Evolutionary conservation across 129 eudicot genomes (phyloP), one percentile per base, ranked within the genome.

Genomic region (Pseudognaphalium luteoalbum): DNA sequence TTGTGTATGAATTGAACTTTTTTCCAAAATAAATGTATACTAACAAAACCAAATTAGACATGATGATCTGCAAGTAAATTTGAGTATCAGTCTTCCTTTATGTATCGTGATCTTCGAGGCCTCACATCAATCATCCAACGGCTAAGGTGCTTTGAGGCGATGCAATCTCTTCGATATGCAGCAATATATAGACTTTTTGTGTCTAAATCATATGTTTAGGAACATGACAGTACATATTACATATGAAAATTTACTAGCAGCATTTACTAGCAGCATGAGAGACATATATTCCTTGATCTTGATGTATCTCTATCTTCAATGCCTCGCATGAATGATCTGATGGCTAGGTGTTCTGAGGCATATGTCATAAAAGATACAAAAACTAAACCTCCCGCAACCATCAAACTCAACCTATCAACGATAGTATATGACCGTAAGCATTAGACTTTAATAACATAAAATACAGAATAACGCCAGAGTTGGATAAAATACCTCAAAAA

Each of bases 331-430:
- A 88, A 93, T 41, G 93, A 86, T 73, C 87, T 83, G 28, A 87
- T 83, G 37, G 91, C 91, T 17, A 93, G 90, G 78, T 91, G 97
- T 74, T 91, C 96, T 1, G 97, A 75, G 62, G 98, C 96, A 73
- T 88, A 87, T 34, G 98, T 84, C 93, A 88, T 84, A 73, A 91
- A 93, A 30, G 93, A 85, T 15, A 88, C 96, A 85, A 93, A 82
- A 33, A 93, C 57, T 61, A 93, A 71, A 83, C 93, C 96, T 78
- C 90, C 96, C 3, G 68, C 88, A 28, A 87, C 91, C 89, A 91
- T 93, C 85, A 93, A 81, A 77, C 97, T 88, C 71, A 93, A 78
- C 87, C 98, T 93, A 96, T 80, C 10, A 68, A 66, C 1, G 5
- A 21, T 8, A 61, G 62, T 57, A 37, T 39, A 68, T 14, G 30